Base-by-base conservation (phyloP, 805 yeast species). In the Candida stauntonica region DNA sequence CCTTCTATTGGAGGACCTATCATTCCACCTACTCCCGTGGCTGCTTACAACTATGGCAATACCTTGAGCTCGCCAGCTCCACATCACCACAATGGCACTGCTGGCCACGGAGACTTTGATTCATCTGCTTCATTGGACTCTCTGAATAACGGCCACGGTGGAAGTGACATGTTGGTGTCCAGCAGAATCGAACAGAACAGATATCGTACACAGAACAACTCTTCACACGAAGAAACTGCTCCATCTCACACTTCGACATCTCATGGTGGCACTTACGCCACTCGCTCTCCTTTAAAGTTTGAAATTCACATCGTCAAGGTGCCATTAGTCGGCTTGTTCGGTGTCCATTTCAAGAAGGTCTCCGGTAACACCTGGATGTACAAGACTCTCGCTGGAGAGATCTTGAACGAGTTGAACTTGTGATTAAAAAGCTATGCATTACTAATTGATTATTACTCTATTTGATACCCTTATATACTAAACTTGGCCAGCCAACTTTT, bases 331-430 rank as follows among this genome's bases (percentile, higher is more conserved):
- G 87, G 94, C 5, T 68, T 91, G 43, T 88, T 84, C 48, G 98
- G 98, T 62, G 89, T 89, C 33, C 97, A 91, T 60, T 88, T 89
- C 68, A 91, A 91, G 70, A 89, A 89, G 59, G 73, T 89, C 21
- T 73, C 85, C 41, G 98, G 98, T 54, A 88, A 91, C 59, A 86
- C 96, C 2, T 89, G 97, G 97, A 77, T 83, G 64, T 89, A 89
- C 64, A 89, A 91, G 67, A 81, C 88, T 8, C 68, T 89, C 55
- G 97, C 97, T 2, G 80, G 91, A 38, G 86, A 81, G 58, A 83
- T 89, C 35, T 73, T 89, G 47, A 46, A 46, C 30, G 60, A 55
- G 26, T 42, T 55, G 46, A 54, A 54, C 35, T 39, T 55, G 30
- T 55, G 40, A 43, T 29, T 5, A 8, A 13, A 8, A 6, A 26